These are phyloP conservation scores for Pilaira anomala DNA, from an alignment of 192 early-diverging fungal genomes.

Conservation along the genomic window DNA sequence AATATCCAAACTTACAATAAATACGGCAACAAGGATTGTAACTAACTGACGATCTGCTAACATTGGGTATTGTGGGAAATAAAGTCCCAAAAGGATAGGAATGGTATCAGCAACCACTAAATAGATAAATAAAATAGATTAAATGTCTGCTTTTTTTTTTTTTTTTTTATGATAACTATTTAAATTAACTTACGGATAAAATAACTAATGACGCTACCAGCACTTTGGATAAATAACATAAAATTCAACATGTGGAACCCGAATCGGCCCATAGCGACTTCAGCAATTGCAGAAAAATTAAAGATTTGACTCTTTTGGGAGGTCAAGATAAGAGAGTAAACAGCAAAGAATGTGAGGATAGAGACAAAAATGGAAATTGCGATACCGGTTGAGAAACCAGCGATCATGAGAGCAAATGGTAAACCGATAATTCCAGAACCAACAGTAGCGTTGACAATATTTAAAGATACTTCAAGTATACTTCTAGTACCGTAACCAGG, in stretches of 20 bases:
- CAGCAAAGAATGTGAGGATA: slow-evolving; percentile 44
- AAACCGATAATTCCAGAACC: slow-evolving; percentile 67
- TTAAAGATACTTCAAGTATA: slow-evolving; percentile 45
- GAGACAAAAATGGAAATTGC: slow-evolving; percentile 43
- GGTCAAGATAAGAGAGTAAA: slow-evolving; percentile 53
- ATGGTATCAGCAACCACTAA: slow-evolving; percentile 49
- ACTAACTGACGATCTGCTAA: slow-evolving; percentile 32
- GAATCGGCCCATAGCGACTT: slow-evolving; percentile 46
- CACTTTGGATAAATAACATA: slow-evolving; percentile 55
- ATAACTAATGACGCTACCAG: slow-evolving; percentile 63
- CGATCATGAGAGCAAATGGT: slow-evolving; percentile 59
- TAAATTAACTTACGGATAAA: slow-evolving; percentile 38
- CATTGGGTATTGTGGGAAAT: slow-evolving; percentile 30
- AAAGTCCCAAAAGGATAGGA: slow-evolving; percentile 37
- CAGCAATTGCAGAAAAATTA: slow-evolving; percentile 51
- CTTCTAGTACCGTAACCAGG: slow-evolving; percentile 37
- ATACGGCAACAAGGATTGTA: slow-evolving; percentile 35
- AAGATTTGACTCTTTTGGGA: slow-evolving; percentile 49
- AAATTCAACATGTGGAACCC: slow-evolving; percentile 54
- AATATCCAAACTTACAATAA: slow-evolving; percentile 36
- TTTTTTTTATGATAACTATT: background rate
- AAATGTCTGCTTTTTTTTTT: background rate
- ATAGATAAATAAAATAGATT: slow-evolving; percentile 1
- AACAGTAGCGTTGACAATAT: slow-evolving; percentile 67
- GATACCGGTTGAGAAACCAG: slow-evolving; percentile 59